Evolutionary conservation across 176 grass and related monocot genomes (phyloP), one percentile per base, ranked within the genome.

Genomic region (Triticum urartu): DNA sequence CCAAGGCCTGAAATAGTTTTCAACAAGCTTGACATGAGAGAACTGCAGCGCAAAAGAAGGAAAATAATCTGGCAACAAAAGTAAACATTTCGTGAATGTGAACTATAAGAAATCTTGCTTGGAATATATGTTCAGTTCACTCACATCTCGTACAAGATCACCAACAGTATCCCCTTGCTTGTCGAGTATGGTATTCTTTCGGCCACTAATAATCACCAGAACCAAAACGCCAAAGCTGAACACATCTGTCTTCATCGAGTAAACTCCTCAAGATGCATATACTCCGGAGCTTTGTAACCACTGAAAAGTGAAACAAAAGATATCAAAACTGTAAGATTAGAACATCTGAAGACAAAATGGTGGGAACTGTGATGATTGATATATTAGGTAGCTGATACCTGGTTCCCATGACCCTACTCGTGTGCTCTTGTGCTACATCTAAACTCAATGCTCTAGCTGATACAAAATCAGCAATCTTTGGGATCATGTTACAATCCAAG

Each of bases 161-260:
- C 84, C 88, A 76, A 87, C 43, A 39, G 78, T 77, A 67, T 90
- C 82, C 24, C 84, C 91, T 62, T 24, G 79, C 14, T 62, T 21
- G 14, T 79, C 59, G 1, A 65, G 11, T 20, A 87, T 73, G 24
- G 14, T 79, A 62, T 90, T 93, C 64, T 75, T 90, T 54, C 58
- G 47, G n/a, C 91, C 82, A 15, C 70, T 86, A 0, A 93, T 72
- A 33, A 79, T 90, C 74, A 52, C 88, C 9, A 93, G 81, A 83
- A 78, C 58, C 30, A 79, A 26, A 5, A 93, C 58, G 3, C 88
- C 88, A 3, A 93, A 93, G 59, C 91, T 93, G 43, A 93, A 93
- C 3, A 83, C 91, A 56, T 90, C 88, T 15, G 91, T 90, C 88
- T 93, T 93, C 9, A 88, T 4, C 3, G 91, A 93, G 45, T 90